These are phyloP conservation scores for Phytophthora kernoviae DNA, from an alignment of 352 stramenopile genomes.

Conservation along the genomic window DNA sequence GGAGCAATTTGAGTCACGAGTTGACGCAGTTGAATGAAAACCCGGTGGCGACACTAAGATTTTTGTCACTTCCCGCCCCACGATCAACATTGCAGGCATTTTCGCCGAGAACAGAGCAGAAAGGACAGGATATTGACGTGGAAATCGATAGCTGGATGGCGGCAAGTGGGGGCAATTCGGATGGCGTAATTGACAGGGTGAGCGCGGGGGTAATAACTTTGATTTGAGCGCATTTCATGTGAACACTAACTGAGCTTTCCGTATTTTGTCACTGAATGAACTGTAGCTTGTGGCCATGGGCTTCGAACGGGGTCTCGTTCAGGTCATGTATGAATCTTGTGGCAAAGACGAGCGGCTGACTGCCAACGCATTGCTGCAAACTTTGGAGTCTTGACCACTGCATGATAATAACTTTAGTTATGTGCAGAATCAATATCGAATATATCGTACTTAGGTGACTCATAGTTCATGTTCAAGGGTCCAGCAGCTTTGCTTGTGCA, in stretches of 20 bases:
- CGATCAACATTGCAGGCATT: slow-evolving; percentile 6
- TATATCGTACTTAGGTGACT: no score
- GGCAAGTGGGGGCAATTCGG: background rate
- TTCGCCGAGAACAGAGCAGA: background rate
- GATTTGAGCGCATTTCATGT: slow-evolving; percentile 3
- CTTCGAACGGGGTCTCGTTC: slow-evolving; percentile 56
- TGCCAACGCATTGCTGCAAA: slow-evolving; percentile 62
- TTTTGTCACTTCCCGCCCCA: slow-evolving; percentile 28
- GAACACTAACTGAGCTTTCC: slow-evolving; percentile 2
- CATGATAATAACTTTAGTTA: background rate
- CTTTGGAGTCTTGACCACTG: slow-evolving; percentile 34
- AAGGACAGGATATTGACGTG: slow-evolving; percentile 21
- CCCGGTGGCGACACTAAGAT: slow-evolving; percentile 37
- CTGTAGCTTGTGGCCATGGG: slow-evolving; percentile 63
- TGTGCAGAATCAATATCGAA: no score
- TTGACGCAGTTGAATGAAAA: slow-evolving; percentile 57
- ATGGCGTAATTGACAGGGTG: slow-evolving; percentile 39
- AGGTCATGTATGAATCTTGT: slow-evolving; percentile 67
- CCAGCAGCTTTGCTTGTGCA: background rate
- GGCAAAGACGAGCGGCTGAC: slow-evolving; percentile 55
- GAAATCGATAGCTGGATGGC: background rate
- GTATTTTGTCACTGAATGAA: slow-evolving; percentile 3
- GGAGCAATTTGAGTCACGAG: slow-evolving; percentile 41
- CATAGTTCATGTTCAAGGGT: no score
- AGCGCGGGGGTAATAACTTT: slow-evolving; percentile 6